phyloP scores from a whole-genome alignment of 164 flowering plant species.

The Pachysandra terminalis region DNA sequence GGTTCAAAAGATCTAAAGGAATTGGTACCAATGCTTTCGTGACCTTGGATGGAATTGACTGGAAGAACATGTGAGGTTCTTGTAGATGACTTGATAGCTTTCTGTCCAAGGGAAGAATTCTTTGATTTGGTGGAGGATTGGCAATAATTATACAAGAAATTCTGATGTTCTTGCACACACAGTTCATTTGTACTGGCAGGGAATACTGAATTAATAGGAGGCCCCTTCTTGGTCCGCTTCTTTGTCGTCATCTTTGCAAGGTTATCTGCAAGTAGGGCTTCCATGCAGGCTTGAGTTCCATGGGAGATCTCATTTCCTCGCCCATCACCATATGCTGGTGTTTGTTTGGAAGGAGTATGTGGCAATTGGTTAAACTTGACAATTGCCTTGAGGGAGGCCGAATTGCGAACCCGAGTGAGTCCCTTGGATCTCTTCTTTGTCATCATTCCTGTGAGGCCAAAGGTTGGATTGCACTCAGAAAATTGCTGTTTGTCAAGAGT shows the following conservation, averaged over 20 bases:
- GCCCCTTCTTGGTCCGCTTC: constrained; percentile 36
- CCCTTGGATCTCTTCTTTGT: constrained; percentile 42
- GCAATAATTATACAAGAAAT: neutral
- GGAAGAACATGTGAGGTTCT: neutral
- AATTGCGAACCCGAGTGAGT: constrained; percentile 23
- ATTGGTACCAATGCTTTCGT: neutral
- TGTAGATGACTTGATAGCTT: neutral
- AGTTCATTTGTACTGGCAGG: constrained; percentile 3
- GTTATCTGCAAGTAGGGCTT: constrained; percentile 30
- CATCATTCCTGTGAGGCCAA: constrained; percentile 11
- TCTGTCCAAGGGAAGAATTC: constrained; percentile 22
- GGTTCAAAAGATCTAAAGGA: constrained; percentile 17
- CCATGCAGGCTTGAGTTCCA: constrained; percentile 26
- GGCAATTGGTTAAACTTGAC: constrained; percentile 12
- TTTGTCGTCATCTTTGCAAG: constrained; percentile 29
- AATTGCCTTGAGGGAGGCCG: constrained; percentile 26
- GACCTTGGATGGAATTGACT: neutral
- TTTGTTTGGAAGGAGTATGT: constrained; percentile 13
- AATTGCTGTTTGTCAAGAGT: constrained; percentile 10
- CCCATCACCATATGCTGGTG: neutral
- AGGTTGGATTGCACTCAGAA: constrained; percentile 11
- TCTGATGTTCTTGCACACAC: constrained; percentile 8
- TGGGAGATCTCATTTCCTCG: constrained; percentile 12
- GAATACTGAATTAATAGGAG: constrained; percentile 12
- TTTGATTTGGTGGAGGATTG: constrained; percentile 3